Percentiles rank a stretch among this genome's conserved stretches.
These are phyloP conservation scores for Epithemia pelagica DNA, from an alignment of 108 stramenopile species.

Conservation along the genomic window DNA sequence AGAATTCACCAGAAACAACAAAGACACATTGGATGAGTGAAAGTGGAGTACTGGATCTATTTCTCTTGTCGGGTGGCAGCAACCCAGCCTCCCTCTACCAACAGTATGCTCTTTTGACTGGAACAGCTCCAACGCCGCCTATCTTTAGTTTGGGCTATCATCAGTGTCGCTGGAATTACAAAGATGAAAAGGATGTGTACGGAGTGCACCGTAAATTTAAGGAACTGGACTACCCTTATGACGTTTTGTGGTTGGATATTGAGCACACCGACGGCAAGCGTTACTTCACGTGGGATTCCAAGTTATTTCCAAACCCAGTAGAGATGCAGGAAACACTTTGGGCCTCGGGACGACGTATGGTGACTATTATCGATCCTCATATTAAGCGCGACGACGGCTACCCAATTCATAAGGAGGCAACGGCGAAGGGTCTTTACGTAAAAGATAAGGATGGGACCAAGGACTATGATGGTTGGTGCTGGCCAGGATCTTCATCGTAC, in stretches of 20 bases:
- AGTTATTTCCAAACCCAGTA: constrained; percentile 87
- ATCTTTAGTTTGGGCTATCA: constrained; percentile 98
- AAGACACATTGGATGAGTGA: constrained; percentile 94
- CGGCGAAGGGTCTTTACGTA: constrained; percentile 86
- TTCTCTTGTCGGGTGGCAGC: constrained; percentile 71
- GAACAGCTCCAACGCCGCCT: constrained; percentile 82
- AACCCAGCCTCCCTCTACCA: constrained; percentile 64
- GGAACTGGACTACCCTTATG: constrained; percentile 96
- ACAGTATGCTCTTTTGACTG: constrained; percentile 90
- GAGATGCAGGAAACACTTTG: constrained; percentile 90
- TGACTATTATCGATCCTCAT: constrained; percentile 99
- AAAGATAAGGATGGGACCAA: constrained; percentile 86
- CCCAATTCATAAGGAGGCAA: constrained; percentile 94
- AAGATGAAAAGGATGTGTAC: constrained; percentile 93
- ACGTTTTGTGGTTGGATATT: constrained; percentile 99
- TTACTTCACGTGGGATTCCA: constrained; percentile 98
- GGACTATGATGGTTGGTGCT: constrained; percentile 99
- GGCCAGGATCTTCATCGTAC: constrained; percentile 98
- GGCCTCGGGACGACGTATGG: constrained; percentile 91
- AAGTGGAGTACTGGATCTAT: constrained; percentile 83
- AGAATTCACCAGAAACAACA: constrained; percentile 26
- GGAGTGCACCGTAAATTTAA: constrained; percentile 91
- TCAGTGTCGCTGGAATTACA: constrained; percentile 99
- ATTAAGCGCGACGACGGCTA: constrained; percentile 94
- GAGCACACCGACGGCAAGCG: constrained; percentile 99